Base-by-base conservation (phyloP, 2,329 filamentous ascomycete genomes). In the Phaeosphaeriaceae sp. region DNA sequence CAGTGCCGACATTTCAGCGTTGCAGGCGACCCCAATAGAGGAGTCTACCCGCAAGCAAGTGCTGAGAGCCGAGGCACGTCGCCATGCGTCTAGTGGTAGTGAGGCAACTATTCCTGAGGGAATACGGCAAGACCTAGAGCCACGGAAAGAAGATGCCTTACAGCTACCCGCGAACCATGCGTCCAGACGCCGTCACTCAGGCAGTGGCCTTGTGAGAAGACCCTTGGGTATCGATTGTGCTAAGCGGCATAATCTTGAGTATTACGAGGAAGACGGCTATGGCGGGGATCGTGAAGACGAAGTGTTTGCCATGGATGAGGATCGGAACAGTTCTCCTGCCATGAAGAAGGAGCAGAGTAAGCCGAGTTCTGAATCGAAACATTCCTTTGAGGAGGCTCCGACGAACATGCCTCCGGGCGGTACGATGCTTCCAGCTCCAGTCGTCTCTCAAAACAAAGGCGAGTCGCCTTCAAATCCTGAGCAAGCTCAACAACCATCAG, bases 261-360 rank as follows among this genome's bases (percentile, higher is more conserved):
- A 94, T 68, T 92, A 96, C 69, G 93, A 97, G 71, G 92, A 97
- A 67, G 92, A 94, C 26, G 93, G 94, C 22, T 94, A 96, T 71
- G 88, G 89, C 44, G 91, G 88, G 1, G 93, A 94, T 77, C 88
- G 88, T 65, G 90, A 90, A 61, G 90, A 92, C 65, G 84, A 86
- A 32, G 87, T 90, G 7, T 91, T 92, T 67, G 72, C 84, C 1
- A 91, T 91, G 88, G 89, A 91, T 67, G 84, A 87, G 56, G 75
- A 78, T 21, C 58, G 58, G 7, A 17, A 40, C 4, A n/a, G 35
- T n/a, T 13, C 35, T 4, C 35, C 15, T 17, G 3, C 2, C 15
- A 40, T 8, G 8, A n/a, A n/a, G 56, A 60, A 23, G 30, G 47
- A 19, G 49, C 49, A 23, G 2, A 23, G 1, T 6, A 21, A 15